Evolutionary conservation across 2,329 filamentous ascomycete species (phyloP).

Genomic region (Aureobasidium sp.): DNA sequence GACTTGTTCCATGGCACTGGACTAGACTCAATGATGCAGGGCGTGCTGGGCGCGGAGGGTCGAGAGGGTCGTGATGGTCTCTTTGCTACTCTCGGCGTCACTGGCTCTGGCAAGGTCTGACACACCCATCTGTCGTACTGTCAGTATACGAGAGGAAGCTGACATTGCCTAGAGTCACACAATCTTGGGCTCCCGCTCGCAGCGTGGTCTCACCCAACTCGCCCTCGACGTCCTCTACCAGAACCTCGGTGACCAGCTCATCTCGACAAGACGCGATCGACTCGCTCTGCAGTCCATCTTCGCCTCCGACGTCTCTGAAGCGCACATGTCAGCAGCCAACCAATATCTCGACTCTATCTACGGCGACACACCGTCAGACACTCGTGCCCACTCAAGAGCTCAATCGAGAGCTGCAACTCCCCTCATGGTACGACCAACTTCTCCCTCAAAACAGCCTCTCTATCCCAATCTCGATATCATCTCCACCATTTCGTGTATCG

Average conservation of each 20-base stretch:
- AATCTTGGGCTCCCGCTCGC: constrained; percentile 86
- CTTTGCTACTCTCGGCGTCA: constrained; percentile 92
- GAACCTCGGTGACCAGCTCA: constrained; percentile 77
- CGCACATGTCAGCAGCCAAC: constrained; percentile 76
- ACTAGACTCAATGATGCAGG: constrained; percentile 79
- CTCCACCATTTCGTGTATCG: constrained; percentile 9
- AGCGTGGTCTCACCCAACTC: constrained; percentile 93
- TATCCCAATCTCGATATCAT: constrained; percentile 12
- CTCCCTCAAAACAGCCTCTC: constrained; percentile 27
- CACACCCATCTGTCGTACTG: background rate
- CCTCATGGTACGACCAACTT: constrained; percentile 33
- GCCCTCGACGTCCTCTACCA: constrained; percentile 91
- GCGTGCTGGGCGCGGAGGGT: constrained; percentile 77
- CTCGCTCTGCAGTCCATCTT: constrained; percentile 78
- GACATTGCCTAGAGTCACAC: constrained; percentile 79
- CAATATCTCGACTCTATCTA: constrained; percentile 84
- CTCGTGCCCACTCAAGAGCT: constrained; percentile 47
- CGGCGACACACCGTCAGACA: constrained; percentile 62
- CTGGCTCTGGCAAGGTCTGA: constrained; percentile 92
- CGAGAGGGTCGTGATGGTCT: constrained; percentile 89
- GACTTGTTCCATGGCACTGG: constrained; percentile 88
- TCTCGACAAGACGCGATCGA: constrained; percentile 62
- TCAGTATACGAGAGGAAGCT: too few species aligned
- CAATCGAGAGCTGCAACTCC: constrained; percentile 52
- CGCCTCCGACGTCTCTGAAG: constrained; percentile 83